Conservation (phyloP, 129 eudicot species). For the Centella asiatica region DNA sequence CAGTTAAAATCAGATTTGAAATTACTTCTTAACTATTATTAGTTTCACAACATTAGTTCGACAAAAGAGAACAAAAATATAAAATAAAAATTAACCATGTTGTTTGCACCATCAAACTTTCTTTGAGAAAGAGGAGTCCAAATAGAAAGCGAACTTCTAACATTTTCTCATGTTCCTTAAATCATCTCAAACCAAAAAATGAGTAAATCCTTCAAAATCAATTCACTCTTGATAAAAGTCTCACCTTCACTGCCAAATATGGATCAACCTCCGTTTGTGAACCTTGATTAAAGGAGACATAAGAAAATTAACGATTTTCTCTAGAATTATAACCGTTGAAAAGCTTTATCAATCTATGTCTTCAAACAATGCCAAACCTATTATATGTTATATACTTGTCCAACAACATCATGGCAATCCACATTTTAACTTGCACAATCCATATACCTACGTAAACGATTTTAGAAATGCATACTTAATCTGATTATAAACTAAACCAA, state of each 20-base stretch:
- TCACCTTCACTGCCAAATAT: slow-evolving; percentile 50
- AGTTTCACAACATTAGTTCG: background rate
- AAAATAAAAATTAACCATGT: too few relatives aligned
- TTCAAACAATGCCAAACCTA: background rate
- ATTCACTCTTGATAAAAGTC: slow-evolving; percentile 3
- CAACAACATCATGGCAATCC: background rate
- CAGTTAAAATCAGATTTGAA: slow-evolving; percentile 29
- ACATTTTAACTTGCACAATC: background rate
- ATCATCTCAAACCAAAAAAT: background rate
- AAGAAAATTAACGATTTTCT: slow-evolving; percentile 1
- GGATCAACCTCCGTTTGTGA: slow-evolving; percentile 35
- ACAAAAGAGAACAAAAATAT: background rate
- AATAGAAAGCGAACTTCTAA: background rate
- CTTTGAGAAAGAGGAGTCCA: background rate
- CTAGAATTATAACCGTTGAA: background rate
- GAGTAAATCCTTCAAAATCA: background rate
- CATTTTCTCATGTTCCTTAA: background rate
- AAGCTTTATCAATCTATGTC: too few relatives aligned
- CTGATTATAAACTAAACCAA: too few relatives aligned
- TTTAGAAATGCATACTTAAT: background rate
- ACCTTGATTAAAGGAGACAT: slow-evolving; percentile 22
- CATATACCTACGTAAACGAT: background rate
- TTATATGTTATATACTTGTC: background rate
- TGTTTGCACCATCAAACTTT: background rate
- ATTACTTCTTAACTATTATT: background rate